Conservation (phyloP, 129 eudicot species). For the Kitagawia praeruptora region DNA sequence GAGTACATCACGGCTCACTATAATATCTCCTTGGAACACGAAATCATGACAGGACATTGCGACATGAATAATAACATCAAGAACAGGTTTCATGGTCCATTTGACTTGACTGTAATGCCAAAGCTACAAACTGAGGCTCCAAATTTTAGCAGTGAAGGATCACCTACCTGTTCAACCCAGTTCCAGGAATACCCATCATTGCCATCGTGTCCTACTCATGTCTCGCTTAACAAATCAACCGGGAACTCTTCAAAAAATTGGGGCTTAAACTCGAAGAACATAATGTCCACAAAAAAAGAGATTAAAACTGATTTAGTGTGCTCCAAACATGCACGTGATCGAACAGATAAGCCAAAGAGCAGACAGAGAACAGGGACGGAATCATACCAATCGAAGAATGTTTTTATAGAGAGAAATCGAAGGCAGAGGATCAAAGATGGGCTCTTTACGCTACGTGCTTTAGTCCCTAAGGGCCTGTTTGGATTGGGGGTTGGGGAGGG, state of each 20-base stretch:
- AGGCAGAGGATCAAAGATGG: slow-evolving; percentile 65
- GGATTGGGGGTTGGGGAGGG: too few relatives aligned
- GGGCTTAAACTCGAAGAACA: slow-evolving; percentile 3
- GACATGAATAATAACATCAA: background rate
- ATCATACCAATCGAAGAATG: slow-evolving; percentile 58
- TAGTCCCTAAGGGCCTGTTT: too few relatives aligned
- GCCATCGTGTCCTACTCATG: slow-evolving; percentile 22
- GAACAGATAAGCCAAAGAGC: slow-evolving; percentile 16
- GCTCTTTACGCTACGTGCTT: slow-evolving; percentile 56
- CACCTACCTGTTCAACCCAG: slow-evolving; percentile 43
- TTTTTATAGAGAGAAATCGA: slow-evolving; percentile 59
- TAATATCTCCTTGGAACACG: slow-evolving; percentile 21
- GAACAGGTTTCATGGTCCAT: slow-evolving; percentile 4
- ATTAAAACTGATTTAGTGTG: background rate
- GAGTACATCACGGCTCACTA: slow-evolving; percentile 41
- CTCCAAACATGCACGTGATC: slow-evolving; percentile 11
- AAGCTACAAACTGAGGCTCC: slow-evolving; percentile 18
- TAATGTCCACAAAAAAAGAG: slow-evolving; percentile 6
- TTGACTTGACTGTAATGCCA: slow-evolving; percentile 5
- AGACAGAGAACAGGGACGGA: slow-evolving; percentile 29
- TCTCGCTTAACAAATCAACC: slow-evolving; percentile 31
- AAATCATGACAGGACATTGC: slow-evolving; percentile 15
- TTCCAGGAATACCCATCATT: slow-evolving; percentile 23
- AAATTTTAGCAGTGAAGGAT: slow-evolving; percentile 35
- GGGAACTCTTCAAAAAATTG: slow-evolving; percentile 11